Conservation (phyloP, 257 asterid genomes). For the Forsythia viridissima region DNA sequence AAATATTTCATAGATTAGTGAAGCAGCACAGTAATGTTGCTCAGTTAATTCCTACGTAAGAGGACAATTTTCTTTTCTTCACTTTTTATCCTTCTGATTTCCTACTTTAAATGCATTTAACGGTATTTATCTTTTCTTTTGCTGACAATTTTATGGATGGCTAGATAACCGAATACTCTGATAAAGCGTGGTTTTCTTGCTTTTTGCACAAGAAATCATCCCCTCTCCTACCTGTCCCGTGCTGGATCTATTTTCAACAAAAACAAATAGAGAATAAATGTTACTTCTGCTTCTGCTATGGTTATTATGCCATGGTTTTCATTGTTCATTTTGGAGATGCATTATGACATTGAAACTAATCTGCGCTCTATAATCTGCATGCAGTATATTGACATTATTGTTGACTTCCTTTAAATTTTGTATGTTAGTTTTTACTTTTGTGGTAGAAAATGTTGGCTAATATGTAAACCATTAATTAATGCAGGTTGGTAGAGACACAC, state of each 20-base stretch:
- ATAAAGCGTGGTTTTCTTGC: background rate
- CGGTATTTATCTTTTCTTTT: background rate
- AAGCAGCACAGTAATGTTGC: background rate
- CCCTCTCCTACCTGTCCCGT: background rate
- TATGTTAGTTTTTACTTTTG: slow-evolving; percentile 14
- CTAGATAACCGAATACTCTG: background rate
- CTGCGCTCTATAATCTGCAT: background rate
- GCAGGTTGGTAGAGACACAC: slow-evolving; percentile 99
- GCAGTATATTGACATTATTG: too few species aligned
- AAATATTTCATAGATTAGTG: background rate
- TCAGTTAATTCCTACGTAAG: background rate
- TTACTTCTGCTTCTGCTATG: slow-evolving; percentile 5
- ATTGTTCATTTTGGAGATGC: slow-evolving; percentile 19
- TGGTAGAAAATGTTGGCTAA: slow-evolving; percentile 26
- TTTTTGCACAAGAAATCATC: slow-evolving; percentile 14
- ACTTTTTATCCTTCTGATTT: background rate
- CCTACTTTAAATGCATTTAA: background rate
- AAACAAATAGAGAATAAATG: slow-evolving; percentile 8
- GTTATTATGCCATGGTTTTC: background rate
- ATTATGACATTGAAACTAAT: slow-evolving; percentile 14
- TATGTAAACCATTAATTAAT: slow-evolving; percentile 29
- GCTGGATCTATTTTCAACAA: slow-evolving; percentile 11
- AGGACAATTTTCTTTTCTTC: background rate
- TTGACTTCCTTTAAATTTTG: too few species aligned
- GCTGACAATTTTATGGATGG: slow-evolving; percentile 23